phyloP scores from a whole-genome alignment of 2,329 filamentous ascomycete species.

The Aureobasidium namibiae region DNA sequence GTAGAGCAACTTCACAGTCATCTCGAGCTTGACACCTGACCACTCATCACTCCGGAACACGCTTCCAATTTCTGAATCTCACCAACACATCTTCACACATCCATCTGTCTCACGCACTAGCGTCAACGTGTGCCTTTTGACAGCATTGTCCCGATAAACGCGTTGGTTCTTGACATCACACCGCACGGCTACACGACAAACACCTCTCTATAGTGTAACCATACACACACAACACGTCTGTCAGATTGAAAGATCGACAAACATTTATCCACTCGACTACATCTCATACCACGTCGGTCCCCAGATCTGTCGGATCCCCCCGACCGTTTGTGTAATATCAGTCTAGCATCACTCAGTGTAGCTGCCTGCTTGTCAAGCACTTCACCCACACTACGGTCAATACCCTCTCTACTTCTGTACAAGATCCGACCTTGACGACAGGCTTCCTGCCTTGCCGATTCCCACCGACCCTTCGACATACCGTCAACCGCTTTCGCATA shows the following conservation, averaged over 20 bases:
- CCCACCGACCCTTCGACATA: not conserved
- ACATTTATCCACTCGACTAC: constrained; percentile 5
- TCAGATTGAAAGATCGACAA: constrained; percentile 12
- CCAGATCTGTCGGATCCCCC: not conserved
- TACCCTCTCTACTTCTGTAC: constrained; percentile 7
- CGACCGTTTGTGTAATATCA: constrained; percentile 11
- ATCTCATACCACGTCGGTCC: not conserved
- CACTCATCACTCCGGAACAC: constrained; percentile 1
- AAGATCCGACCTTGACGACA: not conserved
- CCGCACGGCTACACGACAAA: constrained; percentile 7
- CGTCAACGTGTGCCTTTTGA: constrained; percentile 10
- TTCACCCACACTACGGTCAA: not conserved
- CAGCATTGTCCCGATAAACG: constrained; percentile 2
- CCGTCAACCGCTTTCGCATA: not conserved
- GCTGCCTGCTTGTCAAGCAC: constrained; percentile 14
- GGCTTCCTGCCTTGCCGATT: constrained; percentile 2
- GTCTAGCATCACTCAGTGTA: constrained; percentile 7
- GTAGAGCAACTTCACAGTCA: constrained; percentile 9
- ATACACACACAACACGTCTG: not conserved
- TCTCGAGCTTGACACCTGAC: constrained; percentile 4
- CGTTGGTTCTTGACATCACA: constrained; percentile 10
- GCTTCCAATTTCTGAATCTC: not conserved
- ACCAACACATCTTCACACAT: constrained; percentile 2
- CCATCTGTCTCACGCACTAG: constrained; percentile 7
- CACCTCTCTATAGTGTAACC: not conserved